A percentile compares a stretch with the other conserved stretches of the same genome.
phyloP scores from a whole-genome alignment of 2,329 filamentous ascomycete genomes.

The Pseudocercospora macadamiae region DNA sequence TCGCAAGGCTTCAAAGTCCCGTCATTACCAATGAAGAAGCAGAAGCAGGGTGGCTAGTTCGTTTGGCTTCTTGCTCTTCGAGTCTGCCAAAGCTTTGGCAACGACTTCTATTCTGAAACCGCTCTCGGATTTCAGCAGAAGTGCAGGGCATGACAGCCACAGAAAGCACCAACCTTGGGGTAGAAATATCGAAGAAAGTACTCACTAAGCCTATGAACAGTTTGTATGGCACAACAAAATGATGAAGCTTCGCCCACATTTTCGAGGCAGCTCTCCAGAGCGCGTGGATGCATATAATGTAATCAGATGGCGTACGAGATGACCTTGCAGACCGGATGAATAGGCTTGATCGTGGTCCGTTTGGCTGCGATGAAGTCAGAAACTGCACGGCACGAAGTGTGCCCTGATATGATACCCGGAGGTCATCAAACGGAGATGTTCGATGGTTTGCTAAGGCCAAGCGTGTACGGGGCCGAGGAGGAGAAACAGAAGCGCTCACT shows the following conservation, averaged over 20 bases:
- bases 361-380: too few species aligned
- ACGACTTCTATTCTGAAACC: too few species aligned
- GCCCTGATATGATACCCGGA: too few species aligned
- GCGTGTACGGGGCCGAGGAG: not conserved
- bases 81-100: too few species aligned
- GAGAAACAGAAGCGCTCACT: not conserved
- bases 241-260: not conserved
- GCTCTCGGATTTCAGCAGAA: too few species aligned
- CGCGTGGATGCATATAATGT: too few species aligned
- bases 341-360: too few species aligned
- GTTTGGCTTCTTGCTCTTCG: too few species aligned
- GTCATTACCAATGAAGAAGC: conserved; percentile 73
- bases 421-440: not conserved
- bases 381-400: too few species aligned
- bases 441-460: not conserved
- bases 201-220: not conserved
- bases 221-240: not conserved
- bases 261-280: too few species aligned
- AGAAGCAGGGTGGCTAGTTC: conserved; percentile 33
- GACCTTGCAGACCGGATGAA: too few species aligned
- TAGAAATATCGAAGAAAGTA: not conserved
- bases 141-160: not conserved
- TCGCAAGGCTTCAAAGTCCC: conserved; percentile 82
- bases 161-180: not conserved
- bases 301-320: too few species aligned